Base-by-base conservation (phyloP, 345 rosid species). In the Tarenaya hassleriana region DNA sequence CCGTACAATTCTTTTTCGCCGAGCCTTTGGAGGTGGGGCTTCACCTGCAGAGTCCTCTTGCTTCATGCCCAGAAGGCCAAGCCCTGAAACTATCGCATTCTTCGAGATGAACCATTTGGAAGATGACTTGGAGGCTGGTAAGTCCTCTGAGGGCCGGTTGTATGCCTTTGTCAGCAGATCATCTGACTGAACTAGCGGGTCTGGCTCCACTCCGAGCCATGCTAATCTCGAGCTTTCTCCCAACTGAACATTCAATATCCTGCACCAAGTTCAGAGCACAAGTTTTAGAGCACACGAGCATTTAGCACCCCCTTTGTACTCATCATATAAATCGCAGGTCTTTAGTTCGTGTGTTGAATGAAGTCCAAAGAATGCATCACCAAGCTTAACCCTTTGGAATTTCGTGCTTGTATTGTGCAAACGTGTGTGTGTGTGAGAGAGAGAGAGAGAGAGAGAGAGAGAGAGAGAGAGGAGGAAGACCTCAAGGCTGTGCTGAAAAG, bases 151-250 rank as follows among this genome's bases (percentile, higher is more conserved):
- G 0, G 79, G 79, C 58, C 88, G 70, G 69, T 61, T 77, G 75
- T 83, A 77, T 43, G 95, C 86, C 67, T 72, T 82, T 64, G 70
- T 81, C 63, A 79, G 66, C 41, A 82, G 81, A 62, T 66, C 60
- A 63, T 79, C 90, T 7, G 96, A 87, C 13, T 82, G 78, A 48
- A 70, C 75, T 59, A 82, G 70, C 13, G 96, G 98, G 71, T 87
- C 96, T 16, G 83, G 82, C 69, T 87, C 92, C 47, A 83, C 77
- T 35, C 95, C 95, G 31, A 91, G 82, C 96, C 94, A 92, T 16
- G 86, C 82, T 49, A 73, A 80, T 74, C 94, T 81, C 19, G 88
- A 72, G 40, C 72, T 64, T 55, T 92, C 96, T 37, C 95, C 90
- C 34, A 69, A 48, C 61, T 79, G 81, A 19, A 62, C 84, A 56